phyloP scores from a whole-genome alignment of 495 filamentous ascomycete species.

The Podospora fimiseda region DNA sequence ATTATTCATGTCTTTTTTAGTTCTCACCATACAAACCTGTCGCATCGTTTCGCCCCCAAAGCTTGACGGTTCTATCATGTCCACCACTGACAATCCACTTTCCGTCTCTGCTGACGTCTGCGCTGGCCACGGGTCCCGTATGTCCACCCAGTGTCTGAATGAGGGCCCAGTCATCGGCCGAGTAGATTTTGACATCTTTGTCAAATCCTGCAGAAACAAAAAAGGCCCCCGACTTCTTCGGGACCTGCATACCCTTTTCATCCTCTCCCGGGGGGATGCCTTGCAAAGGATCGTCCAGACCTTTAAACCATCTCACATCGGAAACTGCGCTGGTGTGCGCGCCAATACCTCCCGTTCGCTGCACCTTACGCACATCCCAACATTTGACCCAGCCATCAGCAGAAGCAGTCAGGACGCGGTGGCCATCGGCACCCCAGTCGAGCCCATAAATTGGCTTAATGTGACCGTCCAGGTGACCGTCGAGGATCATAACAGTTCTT shows the following conservation, averaged over 20 bases:
- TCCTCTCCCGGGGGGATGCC: slow-evolving; percentile 53
- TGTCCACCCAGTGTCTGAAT: slow-evolving; percentile 85
- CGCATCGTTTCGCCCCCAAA: slow-evolving; percentile 86
- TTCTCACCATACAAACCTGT: slow-evolving; percentile 35
- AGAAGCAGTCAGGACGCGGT: slow-evolving; percentile 82
- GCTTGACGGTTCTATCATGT: slow-evolving; percentile 89
- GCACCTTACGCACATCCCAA: slow-evolving; percentile 91
- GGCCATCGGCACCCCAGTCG: slow-evolving; percentile 87
- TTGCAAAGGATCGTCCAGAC: slow-evolving; percentile 55
- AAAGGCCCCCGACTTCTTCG: slow-evolving; percentile 74
- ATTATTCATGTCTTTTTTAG: background rate
- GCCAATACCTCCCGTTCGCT: slow-evolving; percentile 73
- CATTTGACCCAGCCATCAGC: slow-evolving; percentile 95
- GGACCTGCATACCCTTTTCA: slow-evolving; percentile 55
- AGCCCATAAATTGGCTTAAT: slow-evolving; percentile 88
- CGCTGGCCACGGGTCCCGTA: slow-evolving; percentile 81
- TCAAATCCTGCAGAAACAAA: slow-evolving; percentile 89
- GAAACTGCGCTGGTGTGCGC: slow-evolving; percentile 89
- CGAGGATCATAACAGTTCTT: slow-evolving; percentile 90
- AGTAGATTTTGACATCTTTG: slow-evolving; percentile 91
- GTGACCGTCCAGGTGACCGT: slow-evolving; percentile 74
- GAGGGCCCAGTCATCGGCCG: slow-evolving; percentile 90
- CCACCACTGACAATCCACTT: slow-evolving; percentile 91
- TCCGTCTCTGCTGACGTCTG: slow-evolving; percentile 77
- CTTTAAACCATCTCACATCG: slow-evolving; percentile 91